Evolutionary conservation across 805 yeast genomes (phyloP), one percentile per base, ranked within the genome.

Genomic region (Candida endomychidarum): DNA sequence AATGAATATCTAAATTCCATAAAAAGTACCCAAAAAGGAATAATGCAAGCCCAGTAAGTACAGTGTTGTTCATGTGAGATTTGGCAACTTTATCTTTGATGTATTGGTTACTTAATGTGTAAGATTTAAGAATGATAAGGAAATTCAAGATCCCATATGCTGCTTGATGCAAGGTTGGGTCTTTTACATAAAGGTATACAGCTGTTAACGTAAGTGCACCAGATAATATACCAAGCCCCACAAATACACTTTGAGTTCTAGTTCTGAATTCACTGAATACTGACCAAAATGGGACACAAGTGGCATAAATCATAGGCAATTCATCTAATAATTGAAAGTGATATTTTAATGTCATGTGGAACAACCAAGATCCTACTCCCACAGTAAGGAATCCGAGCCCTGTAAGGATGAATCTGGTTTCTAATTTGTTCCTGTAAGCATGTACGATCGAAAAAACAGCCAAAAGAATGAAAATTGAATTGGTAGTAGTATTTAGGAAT

Each of bases 281-380:
- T 30, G 82, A 75, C 95, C 95, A 87, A 46, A 88, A 81, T 0
- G 99, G 98, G 19, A 91, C 81, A 48, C 96, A 91, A 2, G 99
- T 93, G 16, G 96, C 97, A 64, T 93, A 93, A 47, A 93, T 87
- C 99, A 93, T 93, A 28, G 99, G 99, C 54, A 93, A 71, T 61
- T 93, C 99, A 65, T 93, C 99, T 60, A 93, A 72, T 47, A 93
- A 61, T 65, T 93, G 99, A 66, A 77, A 93, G 57, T 85, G 87
- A 62, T 91, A 93, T 48, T 78, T 73, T 52, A 93, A 72, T 4
- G 98, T 91, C 96, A 93, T 93, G 62, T 93, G 99, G 69, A 93
- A 93, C 46, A 89, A 65, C 91, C 97, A 93, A 14, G 88, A 80
- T 3, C 99, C 99, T 15, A 91, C 61, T 0, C 99, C 99, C 4